These are phyloP conservation scores for Syncephalastrum sp. DNA, from an alignment of 371 early-diverging fungal genomes.

Conservation along the genomic window DNA sequence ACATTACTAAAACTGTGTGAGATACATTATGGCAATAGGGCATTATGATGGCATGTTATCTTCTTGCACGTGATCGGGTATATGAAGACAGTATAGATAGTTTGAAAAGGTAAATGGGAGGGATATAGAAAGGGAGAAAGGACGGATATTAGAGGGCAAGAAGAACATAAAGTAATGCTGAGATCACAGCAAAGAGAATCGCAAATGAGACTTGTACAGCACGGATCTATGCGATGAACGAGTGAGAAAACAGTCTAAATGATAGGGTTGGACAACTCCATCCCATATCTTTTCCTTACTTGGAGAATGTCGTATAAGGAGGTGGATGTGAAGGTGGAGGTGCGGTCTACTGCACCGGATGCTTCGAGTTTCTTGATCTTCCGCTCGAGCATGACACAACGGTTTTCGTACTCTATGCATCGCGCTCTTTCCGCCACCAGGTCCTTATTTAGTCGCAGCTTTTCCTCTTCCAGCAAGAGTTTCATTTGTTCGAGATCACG, in stretches of 20 bases:
- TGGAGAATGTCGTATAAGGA: no score
- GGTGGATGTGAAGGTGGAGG: no score
- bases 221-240: constrained; percentile 8
- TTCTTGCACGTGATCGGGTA: no score
- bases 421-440: constrained; percentile 17
- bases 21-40: no score
- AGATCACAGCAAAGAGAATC: constrained; percentile 19
- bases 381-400: constrained; percentile 13
- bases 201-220: constrained; percentile 18
- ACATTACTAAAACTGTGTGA: no score
- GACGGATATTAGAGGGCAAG: constrained; percentile 9
- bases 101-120: no score
- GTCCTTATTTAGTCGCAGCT: constrained; percentile 11
- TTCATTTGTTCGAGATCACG: constrained; percentile 13
- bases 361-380: constrained; percentile 13
- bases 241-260: not conserved
- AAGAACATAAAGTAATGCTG: constrained; percentile 20
- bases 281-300: no score
- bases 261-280: no score
- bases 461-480: constrained; percentile 15
- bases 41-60: no score
- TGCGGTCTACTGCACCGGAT: constrained; percentile 2
- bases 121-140: no score
- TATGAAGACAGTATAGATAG: no score
- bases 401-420: constrained; percentile 15